Base-by-base conservation (phyloP, 805 yeast species). In the Wickerhamomyces silvicola region DNA sequence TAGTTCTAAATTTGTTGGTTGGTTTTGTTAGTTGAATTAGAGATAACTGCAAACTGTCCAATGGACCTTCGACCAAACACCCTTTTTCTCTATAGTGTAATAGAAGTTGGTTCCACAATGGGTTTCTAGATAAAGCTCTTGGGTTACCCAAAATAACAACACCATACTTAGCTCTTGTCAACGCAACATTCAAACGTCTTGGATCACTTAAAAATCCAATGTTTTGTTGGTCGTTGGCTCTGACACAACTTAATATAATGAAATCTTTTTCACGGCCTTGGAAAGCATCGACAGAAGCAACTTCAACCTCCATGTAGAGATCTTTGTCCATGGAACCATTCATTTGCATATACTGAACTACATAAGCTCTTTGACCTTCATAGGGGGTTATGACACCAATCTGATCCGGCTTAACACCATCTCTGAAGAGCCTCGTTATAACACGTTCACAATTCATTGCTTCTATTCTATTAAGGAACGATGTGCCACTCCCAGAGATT, bases 321-420 rank as follows among this genome's bases (percentile, higher is more conserved):
- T 77, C 78, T 42, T 74, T 73, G 33, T 78, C 81, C 51, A 80
- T 52, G 0, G 84, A 59, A 19, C 88, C 82, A 45, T 78, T 78
- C 64, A 76, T 56, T 46, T 73, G 72, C 85, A 88, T 75, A 55
- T 82, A 82, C 49, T 80, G 87, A 8, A 76, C 70, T 31, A 88
- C 62, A 52, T 80, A 87, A 0, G 88, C 83, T 39, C 95, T 65
- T 60, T 88, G 97, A 21, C 95, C 97, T 55, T 86, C 95, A 57
- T 88, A 88, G 0, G 97, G 97, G 6, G 97, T 88, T 35, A 88
- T 79, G 24, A 88, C 81, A 54, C 97, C 97, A 51, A 88, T 88
- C 53, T 85, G 90, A 16, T 67, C 68, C 0, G 95, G 90, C 30
- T 65, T 56, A 10, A 88, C 72, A 13, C 95, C 95, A 41, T 82